Base-by-base conservation (phyloP, 768 basidiomycete genomes). In the Erythrobasidium yunnanense region DNA sequence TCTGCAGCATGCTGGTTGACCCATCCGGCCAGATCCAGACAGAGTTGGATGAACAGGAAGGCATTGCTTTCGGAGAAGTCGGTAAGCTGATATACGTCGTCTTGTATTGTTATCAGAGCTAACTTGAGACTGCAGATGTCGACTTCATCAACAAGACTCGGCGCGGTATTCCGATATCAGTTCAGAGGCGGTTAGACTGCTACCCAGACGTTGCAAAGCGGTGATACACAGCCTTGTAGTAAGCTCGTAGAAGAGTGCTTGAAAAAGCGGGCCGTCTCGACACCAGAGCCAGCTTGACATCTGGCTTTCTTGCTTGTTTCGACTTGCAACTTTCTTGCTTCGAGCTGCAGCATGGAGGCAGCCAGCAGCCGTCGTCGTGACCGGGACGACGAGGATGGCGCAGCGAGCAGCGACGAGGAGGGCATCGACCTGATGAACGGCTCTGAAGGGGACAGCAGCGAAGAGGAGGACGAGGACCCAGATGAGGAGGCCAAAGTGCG, bases 11-110 rank as follows among this genome's bases (percentile, higher is more conserved):
- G 83, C 80, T 90, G 11, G 85, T 91, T n/a, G 87, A 90, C 76
- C 90, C 91, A 7, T 84, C 85, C 87, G 93, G 85, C 5, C 81
- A 81, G 55, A 81, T 90, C 20, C 74, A 92, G 2, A 81, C 77
- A 0, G 84, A 90, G 74, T 86, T 90, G 2, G 81, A 80, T 32
- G 86, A 92, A 70, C 79, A 79, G 1, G 89, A 92, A 76, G 81
- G 82, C 22, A 91, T 95, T 66, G 72, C 91, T 0, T 88, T 84
- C 73, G 84, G 83, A 0, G 80, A 86, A 65, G 86, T 99, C 65
- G 89, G 91, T 90, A 46, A 17, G 56, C 20, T 20, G 30, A 17
- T 11, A 13, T n/a, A n/a, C n/a, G n/a, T n/a, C 18, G 50, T 6
- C n/a, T 20, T 5, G 32, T 23, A n/a, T 5, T 54, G 18, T 8